Base-by-base conservation (phyloP, 2,329 filamentous ascomycete genomes). In the Penicillium sp. region DNA sequence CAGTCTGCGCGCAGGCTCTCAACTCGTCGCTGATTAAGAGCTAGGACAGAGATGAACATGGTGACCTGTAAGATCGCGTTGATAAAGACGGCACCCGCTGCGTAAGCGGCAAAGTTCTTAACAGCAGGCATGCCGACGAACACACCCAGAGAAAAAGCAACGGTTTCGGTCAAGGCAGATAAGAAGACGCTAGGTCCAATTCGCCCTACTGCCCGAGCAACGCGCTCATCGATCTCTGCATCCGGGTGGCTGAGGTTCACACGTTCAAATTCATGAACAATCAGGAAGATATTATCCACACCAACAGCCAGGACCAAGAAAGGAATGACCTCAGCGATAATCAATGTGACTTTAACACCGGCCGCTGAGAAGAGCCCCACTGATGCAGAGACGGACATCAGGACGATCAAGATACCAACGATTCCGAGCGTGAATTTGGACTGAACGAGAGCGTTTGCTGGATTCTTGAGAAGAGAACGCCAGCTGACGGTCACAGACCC, bases 51-150 rank as follows among this genome's bases (percentile, higher is more conserved):
- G 35, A 96, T 81, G 64, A 98, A 98, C 83, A 97, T 91, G 1
- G 94, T 98, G 57, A 97, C 86, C 67, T 98, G 93, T 5, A 98
- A 75, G n/a, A 97, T 67, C 0, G 94, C 94, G 65, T 98, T 98
- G 76, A 98, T 91, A 59, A 97, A 84, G 9, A 98, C 93, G 9
- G 93, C 93, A 43, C 93, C 93, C 2, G 93, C 90, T 9, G 93
- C 93, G 65, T 98, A 98, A 3, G 91, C 84, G 12, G 93, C 94
- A 70, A 98, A 98, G 69, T 98, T 98, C 53, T 90, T 83, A 38
- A 98, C 94, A 2, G 93, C 93, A 12, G 94, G 93, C 93, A 98
- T 98, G 42, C 90, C 90, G 5, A 96, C 94, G 52, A 93, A 91
- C 37, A 89, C 87, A 9, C 93, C 93, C 9, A 98, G 78, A 1